phyloP scores from a whole-genome alignment of 768 basidiomycete genomes.

The Saitozyma sp. region DNA sequence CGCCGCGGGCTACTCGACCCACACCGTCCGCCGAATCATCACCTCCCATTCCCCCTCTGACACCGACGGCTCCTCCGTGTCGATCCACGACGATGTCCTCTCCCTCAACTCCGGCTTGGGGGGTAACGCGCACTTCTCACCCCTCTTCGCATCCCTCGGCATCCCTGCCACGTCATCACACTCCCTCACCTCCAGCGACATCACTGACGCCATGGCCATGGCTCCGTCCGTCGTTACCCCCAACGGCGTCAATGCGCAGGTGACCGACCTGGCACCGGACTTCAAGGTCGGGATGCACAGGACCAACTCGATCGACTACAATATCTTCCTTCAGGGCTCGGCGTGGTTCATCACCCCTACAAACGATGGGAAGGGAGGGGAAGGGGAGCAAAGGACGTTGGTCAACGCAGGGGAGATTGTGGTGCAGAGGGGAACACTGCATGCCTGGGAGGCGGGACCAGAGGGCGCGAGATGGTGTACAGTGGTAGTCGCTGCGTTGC shows the following conservation, averaged over 20 bases:
- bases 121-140: slow-evolving; percentile 21
- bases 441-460: slow-evolving; percentile 47
- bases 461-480: slow-evolving; percentile 45
- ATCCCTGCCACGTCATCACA: slow-evolving; percentile 23
- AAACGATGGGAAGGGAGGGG: slow-evolving; percentile 13
- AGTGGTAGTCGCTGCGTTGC: slow-evolving; percentile 39
- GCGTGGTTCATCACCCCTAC: slow-evolving; percentile 34
- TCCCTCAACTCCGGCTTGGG: slow-evolving; percentile 18
- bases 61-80: slow-evolving; percentile 18
- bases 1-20: too few species aligned
- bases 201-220: slow-evolving; percentile 12
- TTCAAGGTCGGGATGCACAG: slow-evolving; percentile 38
- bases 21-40: slow-evolving; percentile 22
- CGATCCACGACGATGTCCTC: slow-evolving; percentile 19
- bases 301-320: slow-evolving; percentile 49
- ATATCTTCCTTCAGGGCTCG: slow-evolving; percentile 40
- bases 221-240: slow-evolving; percentile 28
- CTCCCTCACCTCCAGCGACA: slow-evolving; percentile 13
- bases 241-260: slow-evolving; percentile 38
- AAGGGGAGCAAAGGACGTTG: slow-evolving; percentile 27
- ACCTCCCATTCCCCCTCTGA: slow-evolving; percentile 26
- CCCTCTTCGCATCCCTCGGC: slow-evolving; percentile 26
- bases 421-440: slow-evolving; percentile 50
- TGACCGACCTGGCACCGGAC: slow-evolving; percentile 44
- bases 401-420: slow-evolving; percentile 45